These are phyloP conservation scores for Salix exigua DNA, from an alignment of 345 rosid genomes.

Conservation along the genomic window DNA sequence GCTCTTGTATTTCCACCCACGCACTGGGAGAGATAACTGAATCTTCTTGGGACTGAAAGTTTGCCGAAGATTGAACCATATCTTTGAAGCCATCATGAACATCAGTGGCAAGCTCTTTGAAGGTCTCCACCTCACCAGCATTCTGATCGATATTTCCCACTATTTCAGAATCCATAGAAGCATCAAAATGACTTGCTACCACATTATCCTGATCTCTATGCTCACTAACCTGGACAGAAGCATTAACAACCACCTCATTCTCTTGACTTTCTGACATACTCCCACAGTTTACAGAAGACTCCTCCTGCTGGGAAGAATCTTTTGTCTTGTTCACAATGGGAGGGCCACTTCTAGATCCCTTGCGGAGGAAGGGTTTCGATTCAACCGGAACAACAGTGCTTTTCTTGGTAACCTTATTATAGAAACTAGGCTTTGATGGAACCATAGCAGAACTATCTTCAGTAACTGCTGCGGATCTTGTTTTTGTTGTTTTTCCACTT, in stretches of 20 bases:
- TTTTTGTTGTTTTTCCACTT: slow-evolving; percentile 33
- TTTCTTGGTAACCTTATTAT: slow-evolving; percentile 52
- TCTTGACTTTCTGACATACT: slow-evolving; percentile 26
- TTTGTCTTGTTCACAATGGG: slow-evolving; percentile 27
- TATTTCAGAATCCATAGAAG: slow-evolving; percentile 26
- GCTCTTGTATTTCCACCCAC: slow-evolving; percentile 63
- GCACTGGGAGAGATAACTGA: slow-evolving; percentile 51
- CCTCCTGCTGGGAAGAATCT: slow-evolving; percentile 23
- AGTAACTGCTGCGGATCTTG: slow-evolving; percentile 29
- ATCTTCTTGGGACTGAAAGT: slow-evolving; percentile 37
- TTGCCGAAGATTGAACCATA: slow-evolving; percentile 6
- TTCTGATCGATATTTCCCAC: slow-evolving; percentile 18
- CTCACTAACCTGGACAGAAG: slow-evolving; percentile 25
- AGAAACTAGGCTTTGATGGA: slow-evolving; percentile 44
- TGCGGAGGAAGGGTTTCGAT: slow-evolving; percentile 48
- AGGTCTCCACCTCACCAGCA: slow-evolving; percentile 21
- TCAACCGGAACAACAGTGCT: slow-evolving; percentile 58
- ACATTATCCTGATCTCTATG: slow-evolving; percentile 20
- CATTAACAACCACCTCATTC: slow-evolving; percentile 25
- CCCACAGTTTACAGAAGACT: slow-evolving; percentile 24
- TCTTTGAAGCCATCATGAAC: slow-evolving; percentile 25
- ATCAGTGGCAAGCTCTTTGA: slow-evolving; percentile 22
- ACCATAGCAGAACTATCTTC: slow-evolving; percentile 29
- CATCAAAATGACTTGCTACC: slow-evolving; percentile 20
- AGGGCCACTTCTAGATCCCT: slow-evolving; percentile 39